Conservation (phyloP, 2,329 filamentous ascomycete genomes). For the Cordyceps farinosa region DNA sequence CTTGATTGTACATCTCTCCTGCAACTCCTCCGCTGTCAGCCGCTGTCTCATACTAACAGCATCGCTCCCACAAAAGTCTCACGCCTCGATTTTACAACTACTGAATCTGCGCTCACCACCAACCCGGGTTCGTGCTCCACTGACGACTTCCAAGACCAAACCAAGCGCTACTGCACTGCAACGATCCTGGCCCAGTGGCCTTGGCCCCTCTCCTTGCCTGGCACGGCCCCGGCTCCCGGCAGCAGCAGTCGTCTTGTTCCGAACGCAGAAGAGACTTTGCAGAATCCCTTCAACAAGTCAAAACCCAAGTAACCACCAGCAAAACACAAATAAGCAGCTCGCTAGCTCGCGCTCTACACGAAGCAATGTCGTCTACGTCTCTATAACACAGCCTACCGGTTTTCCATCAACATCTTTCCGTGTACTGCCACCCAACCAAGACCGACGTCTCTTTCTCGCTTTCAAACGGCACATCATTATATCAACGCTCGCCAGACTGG, state of each 20-base stretch:
- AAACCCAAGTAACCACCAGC: neutral
- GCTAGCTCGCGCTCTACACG: neutral
- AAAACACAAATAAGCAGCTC: neutral
- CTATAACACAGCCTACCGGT: neutral
- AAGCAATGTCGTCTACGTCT: neutral
- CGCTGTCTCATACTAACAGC: neutral
- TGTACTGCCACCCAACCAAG: neutral
- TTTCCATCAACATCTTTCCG: neutral
- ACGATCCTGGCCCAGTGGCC: neutral
- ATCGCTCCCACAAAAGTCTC: neutral
- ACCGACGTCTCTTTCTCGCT: no score
- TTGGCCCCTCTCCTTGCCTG: neutral
- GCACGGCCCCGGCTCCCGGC: neutral
- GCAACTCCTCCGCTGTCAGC: neutral
- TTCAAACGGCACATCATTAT: neutral
- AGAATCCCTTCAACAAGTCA: neutral
- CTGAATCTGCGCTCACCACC: neutral
- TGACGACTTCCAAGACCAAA: neutral
- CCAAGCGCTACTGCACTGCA: slow-evolving; percentile 1
- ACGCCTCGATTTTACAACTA: neutral
- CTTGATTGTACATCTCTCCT: neutral
- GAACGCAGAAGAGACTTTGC: neutral
- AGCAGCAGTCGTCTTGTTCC: neutral
- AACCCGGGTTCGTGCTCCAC: neutral
- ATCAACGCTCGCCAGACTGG: neutral